These are phyloP conservation scores for Fusarium sp. DNA, from an alignment of 2,329 filamentous ascomycete species.

Conservation along the genomic window DNA sequence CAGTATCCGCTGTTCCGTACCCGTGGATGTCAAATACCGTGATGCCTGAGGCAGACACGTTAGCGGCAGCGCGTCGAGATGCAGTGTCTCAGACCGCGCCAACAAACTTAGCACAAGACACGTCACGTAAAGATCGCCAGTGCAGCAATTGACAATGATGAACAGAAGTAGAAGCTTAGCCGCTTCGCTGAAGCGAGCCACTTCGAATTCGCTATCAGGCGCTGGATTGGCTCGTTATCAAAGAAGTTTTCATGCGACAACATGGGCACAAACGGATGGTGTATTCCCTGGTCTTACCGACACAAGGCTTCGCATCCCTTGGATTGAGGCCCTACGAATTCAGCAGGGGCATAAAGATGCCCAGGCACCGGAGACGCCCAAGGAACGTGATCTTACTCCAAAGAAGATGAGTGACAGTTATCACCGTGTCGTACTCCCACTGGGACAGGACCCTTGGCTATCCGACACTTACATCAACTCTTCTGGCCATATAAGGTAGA, in stretches of 20 bases:
- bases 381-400: conserved; percentile 41
- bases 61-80: not conserved
- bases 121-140: conserved; percentile 18
- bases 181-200: conserved; percentile 7
- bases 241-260: conserved; percentile 30
- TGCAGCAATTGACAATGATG: conserved; percentile 17
- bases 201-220: not conserved
- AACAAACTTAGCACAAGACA: not conserved
- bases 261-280: conserved; percentile 38
- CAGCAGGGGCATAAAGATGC: conserved; percentile 33
- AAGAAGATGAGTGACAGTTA: conserved; percentile 48
- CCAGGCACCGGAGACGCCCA: conserved; percentile 6
- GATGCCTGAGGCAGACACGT: not conserved
- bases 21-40: not conserved
- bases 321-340: conserved; percentile 43
- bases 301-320: conserved; percentile 40
- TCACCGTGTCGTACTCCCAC: conserved; percentile 60
- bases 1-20: not conserved
- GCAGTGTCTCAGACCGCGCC: not conserved
- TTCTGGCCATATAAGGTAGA: conserved; percentile 73
- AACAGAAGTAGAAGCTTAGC: not conserved
- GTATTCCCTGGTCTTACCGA: conserved; percentile 44
- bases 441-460: conserved; percentile 80
- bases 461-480: conserved; percentile 83
- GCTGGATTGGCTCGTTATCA: not conserved